phyloP scores from a whole-genome alignment of 2,329 filamentous ascomycete species.

The Fusarium dimerum region DNA sequence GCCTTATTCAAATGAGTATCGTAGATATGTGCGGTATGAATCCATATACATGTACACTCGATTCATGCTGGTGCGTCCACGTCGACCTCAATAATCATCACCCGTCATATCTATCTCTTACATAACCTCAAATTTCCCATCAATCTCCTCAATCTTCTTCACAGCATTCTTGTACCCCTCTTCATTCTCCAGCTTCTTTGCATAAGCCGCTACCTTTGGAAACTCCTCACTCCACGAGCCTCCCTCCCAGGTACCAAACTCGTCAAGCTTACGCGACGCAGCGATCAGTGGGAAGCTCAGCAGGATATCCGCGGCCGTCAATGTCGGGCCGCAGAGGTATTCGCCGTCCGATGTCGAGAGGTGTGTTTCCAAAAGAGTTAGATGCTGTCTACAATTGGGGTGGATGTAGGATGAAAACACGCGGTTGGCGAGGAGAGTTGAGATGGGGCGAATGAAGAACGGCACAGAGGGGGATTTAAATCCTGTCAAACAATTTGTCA shows the following conservation, averaged over 20 bases:
- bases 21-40: too few species aligned
- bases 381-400: slow-evolving; percentile 50
- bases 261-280: slow-evolving; percentile 40
- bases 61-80: too few species aligned
- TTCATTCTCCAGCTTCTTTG: slow-evolving; percentile 45
- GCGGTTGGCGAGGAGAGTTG: slow-evolving; percentile 44
- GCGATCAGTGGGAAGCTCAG: slow-evolving; percentile 55
- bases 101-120: background rate
- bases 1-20: too few species aligned
- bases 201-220: slow-evolving; percentile 50
- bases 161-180: slow-evolving; percentile 50
- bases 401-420: slow-evolving; percentile 43
- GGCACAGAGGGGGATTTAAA: slow-evolving; percentile 50
- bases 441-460: slow-evolving; percentile 56
- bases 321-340: slow-evolving; percentile 51
- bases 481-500: slow-evolving; percentile 26
- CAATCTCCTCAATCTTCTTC: slow-evolving; percentile 51
- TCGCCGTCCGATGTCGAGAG: slow-evolving; percentile 46
- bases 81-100: too few species aligned
- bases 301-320: slow-evolving; percentile 56
- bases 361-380: slow-evolving; percentile 51
- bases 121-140: slow-evolving; percentile 38
- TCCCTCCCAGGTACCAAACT: slow-evolving; percentile 44
- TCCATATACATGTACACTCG: too few species aligned
- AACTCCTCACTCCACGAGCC: slow-evolving; percentile 41